Conservation (phyloP, 2,329 filamentous ascomycete species). For the Aspergillus ustus region DNA sequence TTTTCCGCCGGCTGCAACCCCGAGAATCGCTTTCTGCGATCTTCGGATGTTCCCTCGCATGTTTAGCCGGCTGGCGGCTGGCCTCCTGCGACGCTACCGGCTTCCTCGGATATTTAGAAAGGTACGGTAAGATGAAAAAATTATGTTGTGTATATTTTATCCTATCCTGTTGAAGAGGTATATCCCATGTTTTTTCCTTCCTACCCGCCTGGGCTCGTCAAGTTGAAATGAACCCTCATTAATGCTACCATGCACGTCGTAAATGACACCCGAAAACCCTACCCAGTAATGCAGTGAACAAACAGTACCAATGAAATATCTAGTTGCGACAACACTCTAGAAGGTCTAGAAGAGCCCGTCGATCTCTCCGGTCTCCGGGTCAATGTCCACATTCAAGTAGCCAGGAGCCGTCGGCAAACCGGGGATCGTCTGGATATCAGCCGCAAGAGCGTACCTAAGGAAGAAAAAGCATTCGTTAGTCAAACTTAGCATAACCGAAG, state of each 20-base stretch:
- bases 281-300: neutral
- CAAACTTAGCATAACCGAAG: constrained; percentile 13
- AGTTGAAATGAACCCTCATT: constrained; percentile 20
- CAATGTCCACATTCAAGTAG: constrained; percentile 89
- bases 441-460: constrained; percentile 81
- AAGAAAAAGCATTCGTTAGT: constrained; percentile 39
- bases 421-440: constrained; percentile 97
- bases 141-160: constrained; percentile 10
- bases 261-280: neutral
- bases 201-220: constrained; percentile 9
- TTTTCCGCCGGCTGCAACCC: constrained; percentile 14
- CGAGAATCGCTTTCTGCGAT: constrained; percentile 16
- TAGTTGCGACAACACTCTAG: neutral
- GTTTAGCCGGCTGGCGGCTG: constrained; percentile 6
- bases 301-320: neutral
- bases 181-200: constrained; percentile 5
- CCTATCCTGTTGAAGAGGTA: constrained; percentile 17
- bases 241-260: constrained; percentile 14
- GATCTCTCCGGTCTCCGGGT: constrained; percentile 81
- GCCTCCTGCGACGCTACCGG: constrained; percentile 1
- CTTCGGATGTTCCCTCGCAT: constrained; percentile 18
- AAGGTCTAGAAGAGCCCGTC: constrained; percentile 80
- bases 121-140: neutral
- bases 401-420: constrained; percentile 93
- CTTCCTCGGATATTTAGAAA: neutral